Base-by-base conservation (phyloP, 495 filamentous ascomycete species). In the Amphirosellinia nigrospora region DNA sequence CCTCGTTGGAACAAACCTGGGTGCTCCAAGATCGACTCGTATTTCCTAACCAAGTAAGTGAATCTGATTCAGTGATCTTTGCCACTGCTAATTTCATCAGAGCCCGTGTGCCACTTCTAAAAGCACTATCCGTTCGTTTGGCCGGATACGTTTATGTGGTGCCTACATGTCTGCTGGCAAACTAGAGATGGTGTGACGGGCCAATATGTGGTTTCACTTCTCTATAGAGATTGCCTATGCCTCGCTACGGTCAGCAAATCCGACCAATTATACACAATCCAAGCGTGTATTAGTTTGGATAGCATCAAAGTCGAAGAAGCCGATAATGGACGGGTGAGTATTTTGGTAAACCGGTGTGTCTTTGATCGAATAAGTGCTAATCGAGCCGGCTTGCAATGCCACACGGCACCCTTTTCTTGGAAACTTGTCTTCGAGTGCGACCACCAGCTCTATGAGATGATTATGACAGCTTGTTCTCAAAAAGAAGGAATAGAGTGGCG, bases 341-440 rank as follows among this genome's bases (percentile, higher is more conserved):
- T 13, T 64, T 23, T 15, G 7, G 43, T 52, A 21, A 16, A 32
- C 68, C 5, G 34, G 34, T 21, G 46, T 30, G 58, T 68, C 0
- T 60, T 34, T 4, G 55, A 10, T 26, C 5, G 23, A 45, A 59
- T n/a, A 48, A 26, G 30, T 65, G 41, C 60, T 67, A 77, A 66
- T 30, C 19, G 39, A 8, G 19, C 58, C 71, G 94, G 94, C 2
- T 79, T 97, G 8, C 92, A 91, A 81, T 98, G 94, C 75, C 88
- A 95, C 74, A 92, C 90, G 23, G 93, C 92, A 26, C 88, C 90
- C 15, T 93, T 93, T 77, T 94, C 94, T 2, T 98, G 94, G 95
- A 99, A 98, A 78, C 76, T 98, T n/a, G 83, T 92, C 19, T 98
- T 98, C 72, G 91, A 94, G 73, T 86, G 88, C 50, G 85, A 91